A percentile compares a stretch with the other conserved stretches of the same genome.
Conservation (phyloP, 768 basidiomycete species). For the Tylopilus balloui region DNA sequence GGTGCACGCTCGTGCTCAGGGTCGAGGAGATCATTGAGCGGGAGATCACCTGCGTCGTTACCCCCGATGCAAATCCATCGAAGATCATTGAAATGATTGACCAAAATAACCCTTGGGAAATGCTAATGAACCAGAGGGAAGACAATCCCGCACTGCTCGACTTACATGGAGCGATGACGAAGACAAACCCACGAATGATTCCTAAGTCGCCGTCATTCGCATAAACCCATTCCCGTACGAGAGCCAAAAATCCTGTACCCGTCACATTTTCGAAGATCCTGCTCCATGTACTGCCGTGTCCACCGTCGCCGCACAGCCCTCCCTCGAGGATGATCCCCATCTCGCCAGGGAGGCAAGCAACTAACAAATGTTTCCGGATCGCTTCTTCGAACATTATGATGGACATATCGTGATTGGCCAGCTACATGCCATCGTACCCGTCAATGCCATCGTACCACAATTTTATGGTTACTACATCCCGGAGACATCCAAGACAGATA, state of each 20-base stretch:
- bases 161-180: too few relatives aligned
- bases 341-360: constrained; percentile 29
- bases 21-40: constrained; percentile 23
- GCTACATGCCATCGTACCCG: constrained; percentile 40
- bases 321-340: constrained; percentile 34
- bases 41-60: constrained; percentile 12
- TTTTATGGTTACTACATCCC: constrained; percentile 59
- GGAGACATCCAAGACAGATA: background rate
- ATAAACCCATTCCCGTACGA: constrained; percentile 13
- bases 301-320: constrained; percentile 44
- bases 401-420: constrained; percentile 24
- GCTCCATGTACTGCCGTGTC: constrained; percentile 35
- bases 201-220: constrained; percentile 1
- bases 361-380: constrained; percentile 27
- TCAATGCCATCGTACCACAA: constrained; percentile 53
- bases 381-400: constrained; percentile 25
- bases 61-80: constrained; percentile 18
- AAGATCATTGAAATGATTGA: background rate
- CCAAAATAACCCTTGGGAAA: background rate
- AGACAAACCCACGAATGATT: background rate
- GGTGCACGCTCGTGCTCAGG: constrained; percentile 40
- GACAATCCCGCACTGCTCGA: background rate
- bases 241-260: constrained; percentile 8
- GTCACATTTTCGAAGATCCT: background rate
- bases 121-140: background rate